Evolutionary conservation across 768 basidiomycete species (phyloP).

Genomic region (Mycena amicta): DNA sequence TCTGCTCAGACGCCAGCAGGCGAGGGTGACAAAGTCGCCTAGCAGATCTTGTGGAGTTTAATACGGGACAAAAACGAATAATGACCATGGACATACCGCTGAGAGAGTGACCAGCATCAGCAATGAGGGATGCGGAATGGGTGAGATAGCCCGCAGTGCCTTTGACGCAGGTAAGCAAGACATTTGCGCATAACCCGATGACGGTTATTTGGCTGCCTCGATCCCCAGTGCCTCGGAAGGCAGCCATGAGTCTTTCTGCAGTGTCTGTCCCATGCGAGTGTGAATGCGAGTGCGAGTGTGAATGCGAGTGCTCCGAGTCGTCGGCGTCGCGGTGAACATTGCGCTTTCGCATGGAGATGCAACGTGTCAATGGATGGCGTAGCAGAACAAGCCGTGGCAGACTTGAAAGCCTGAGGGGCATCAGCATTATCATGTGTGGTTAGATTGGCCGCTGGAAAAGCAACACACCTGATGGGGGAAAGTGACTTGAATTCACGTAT

Average conservation of each 20-base stretch:
- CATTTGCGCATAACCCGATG: constrained; percentile 80
- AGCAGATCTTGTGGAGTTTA: constrained; percentile 1
- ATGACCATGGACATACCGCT: constrained; percentile 74
- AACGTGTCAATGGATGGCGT: background rate
- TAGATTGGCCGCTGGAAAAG: too few species aligned
- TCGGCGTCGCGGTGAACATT: constrained; percentile 15
- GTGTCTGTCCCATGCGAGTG: constrained; percentile 62
- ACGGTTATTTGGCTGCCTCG: constrained; percentile 83
- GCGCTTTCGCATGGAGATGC: constrained; percentile 13
- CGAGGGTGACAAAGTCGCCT: constrained; percentile 44
- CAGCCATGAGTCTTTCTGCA: constrained; percentile 68
- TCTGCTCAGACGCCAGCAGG: constrained; percentile 85
- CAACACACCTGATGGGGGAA: too few species aligned
- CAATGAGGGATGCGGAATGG: constrained; percentile 89
- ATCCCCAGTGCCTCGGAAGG: constrained; percentile 70
- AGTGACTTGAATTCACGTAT: too few species aligned
- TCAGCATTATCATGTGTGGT: too few species aligned
- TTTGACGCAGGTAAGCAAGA: constrained; percentile 81
- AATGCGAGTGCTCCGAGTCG: constrained; percentile 41
- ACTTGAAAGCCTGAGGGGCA: too few species aligned
- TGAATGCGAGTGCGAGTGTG: constrained; percentile 29
- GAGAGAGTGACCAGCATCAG: constrained; percentile 91
- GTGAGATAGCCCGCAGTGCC: constrained; percentile 86
- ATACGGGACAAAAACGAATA: constrained; percentile 3
- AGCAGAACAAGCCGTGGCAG: background rate